These are phyloP conservation scores for Teratosphaeria gauchensis DNA, from an alignment of 2,329 filamentous ascomycete genomes.

Conservation along the genomic window DNA sequence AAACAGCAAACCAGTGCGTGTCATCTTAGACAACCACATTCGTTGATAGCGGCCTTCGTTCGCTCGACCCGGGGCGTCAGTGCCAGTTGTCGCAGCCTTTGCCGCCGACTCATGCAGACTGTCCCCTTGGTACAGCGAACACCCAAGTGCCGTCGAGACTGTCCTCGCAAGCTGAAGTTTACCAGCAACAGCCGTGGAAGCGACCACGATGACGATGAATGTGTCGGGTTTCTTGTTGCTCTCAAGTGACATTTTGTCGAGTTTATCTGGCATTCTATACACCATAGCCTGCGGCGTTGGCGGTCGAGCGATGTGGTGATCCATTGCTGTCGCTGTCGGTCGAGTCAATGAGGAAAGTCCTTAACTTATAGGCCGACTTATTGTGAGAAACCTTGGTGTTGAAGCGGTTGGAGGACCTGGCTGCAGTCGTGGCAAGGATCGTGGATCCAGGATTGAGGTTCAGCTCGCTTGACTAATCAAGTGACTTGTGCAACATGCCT, in stretches of 20 bases:
- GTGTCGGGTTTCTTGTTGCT: not conserved
- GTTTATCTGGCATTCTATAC: constrained; percentile 5
- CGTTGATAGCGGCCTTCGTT: constrained; percentile 6
- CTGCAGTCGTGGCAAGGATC: no score
- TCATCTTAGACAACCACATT: constrained; percentile 9
- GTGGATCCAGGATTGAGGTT: no score
- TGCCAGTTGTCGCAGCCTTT: constrained; percentile 4
- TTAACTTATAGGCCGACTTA: no score
- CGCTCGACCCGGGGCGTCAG: not conserved
- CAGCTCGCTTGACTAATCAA: no score
- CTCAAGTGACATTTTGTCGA: not conserved
- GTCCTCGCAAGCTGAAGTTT: constrained; percentile 4
- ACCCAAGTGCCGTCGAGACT: constrained; percentile 1
- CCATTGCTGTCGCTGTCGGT: not conserved
- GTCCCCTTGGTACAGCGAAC: constrained; percentile 5
- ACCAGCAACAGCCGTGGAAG: constrained; percentile 3
- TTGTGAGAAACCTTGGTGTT: no score
- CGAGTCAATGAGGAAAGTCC: no score
- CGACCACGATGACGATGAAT: constrained; percentile 4
- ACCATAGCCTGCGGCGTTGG: constrained; percentile 6
- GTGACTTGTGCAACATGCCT: no score
- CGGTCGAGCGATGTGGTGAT: constrained; percentile 1
- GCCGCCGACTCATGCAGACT: constrained; percentile 8
- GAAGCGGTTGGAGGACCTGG: no score
- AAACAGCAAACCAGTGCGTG: constrained; percentile 7